Conservation (phyloP, 2,329 filamentous ascomycete genomes). For the Claviceps paspali region DNA sequence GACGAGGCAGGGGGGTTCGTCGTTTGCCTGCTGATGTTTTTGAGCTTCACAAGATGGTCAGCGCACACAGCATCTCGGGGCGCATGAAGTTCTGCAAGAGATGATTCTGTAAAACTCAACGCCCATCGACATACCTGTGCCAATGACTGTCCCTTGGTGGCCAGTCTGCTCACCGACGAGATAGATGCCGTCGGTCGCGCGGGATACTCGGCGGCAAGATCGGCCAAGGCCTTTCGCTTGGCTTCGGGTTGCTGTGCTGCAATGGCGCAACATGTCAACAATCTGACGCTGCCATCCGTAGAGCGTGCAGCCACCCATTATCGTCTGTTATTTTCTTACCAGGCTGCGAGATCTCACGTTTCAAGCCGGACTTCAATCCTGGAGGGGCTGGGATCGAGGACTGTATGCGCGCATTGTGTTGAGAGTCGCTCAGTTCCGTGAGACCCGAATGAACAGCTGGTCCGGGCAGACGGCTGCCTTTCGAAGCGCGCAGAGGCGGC, state of each 20-base stretch:
- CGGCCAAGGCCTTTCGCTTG: constrained; percentile 44
- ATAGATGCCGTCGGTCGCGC: constrained; percentile 12
- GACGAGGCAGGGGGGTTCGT: constrained; percentile 14
- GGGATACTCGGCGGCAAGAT: constrained; percentile 37
- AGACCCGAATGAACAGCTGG: constrained; percentile 20
- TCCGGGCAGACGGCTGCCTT: constrained; percentile 17
- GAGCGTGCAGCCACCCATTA: neutral
- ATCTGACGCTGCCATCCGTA: neutral
- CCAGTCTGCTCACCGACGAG: constrained; percentile 22
- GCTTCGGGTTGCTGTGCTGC: constrained; percentile 38
- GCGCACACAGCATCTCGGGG: neutral
- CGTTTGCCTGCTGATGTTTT: constrained; percentile 25
- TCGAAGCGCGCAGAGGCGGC: constrained; percentile 16
- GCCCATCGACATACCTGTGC: constrained; percentile 12
- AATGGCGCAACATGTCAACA: constrained; percentile 8
- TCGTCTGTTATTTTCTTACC: no score
- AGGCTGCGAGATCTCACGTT: constrained; percentile 34
- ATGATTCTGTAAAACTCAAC: neutral
- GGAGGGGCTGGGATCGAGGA: constrained; percentile 25
- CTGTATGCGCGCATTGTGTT: constrained; percentile 39
- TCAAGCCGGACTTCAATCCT: constrained; percentile 24
- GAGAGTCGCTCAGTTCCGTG: constrained; percentile 43
- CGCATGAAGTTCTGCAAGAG: neutral
- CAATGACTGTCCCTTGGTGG: constrained; percentile 29
- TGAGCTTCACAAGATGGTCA: constrained; percentile 14